Conservation (phyloP, 306 rosid species). For the Rosa persica region DNA sequence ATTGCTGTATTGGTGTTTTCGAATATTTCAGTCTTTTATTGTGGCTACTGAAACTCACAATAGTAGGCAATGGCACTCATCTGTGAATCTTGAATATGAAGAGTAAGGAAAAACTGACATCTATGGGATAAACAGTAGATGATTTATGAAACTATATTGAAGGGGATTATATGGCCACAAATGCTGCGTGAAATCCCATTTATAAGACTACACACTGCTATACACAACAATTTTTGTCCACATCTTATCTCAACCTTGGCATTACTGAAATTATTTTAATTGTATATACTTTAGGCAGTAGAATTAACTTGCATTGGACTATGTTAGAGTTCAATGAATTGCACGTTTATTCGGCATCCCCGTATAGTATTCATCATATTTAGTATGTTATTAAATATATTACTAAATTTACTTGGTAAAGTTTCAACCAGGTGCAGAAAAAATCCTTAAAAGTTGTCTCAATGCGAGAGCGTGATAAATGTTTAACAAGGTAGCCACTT, state of each 20-base stretch:
- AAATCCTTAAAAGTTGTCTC: background rate
- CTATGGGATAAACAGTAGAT: background rate
- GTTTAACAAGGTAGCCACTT: slow-evolving; percentile 13
- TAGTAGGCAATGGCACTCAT: background rate
- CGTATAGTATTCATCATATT: background rate
- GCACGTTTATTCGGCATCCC: background rate
- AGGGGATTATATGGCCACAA: background rate
- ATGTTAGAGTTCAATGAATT: background rate
- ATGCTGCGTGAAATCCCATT: background rate
- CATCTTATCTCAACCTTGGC: background rate
- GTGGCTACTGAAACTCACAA: background rate
- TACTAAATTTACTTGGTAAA: background rate
- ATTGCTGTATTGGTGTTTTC: background rate
- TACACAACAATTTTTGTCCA: background rate
- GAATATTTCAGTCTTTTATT: background rate
- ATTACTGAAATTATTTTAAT: background rate
- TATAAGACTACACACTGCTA: background rate
- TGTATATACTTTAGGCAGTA: background rate
- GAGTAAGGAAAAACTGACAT: background rate
- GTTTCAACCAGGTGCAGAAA: background rate
- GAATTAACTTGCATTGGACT: background rate
- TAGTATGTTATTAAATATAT: background rate
- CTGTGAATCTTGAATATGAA: background rate
- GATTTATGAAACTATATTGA: background rate
- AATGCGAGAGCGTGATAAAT: background rate